phyloP scores from a whole-genome alignment of 106 monocot genomes.

The Apostasia ramifera region DNA sequence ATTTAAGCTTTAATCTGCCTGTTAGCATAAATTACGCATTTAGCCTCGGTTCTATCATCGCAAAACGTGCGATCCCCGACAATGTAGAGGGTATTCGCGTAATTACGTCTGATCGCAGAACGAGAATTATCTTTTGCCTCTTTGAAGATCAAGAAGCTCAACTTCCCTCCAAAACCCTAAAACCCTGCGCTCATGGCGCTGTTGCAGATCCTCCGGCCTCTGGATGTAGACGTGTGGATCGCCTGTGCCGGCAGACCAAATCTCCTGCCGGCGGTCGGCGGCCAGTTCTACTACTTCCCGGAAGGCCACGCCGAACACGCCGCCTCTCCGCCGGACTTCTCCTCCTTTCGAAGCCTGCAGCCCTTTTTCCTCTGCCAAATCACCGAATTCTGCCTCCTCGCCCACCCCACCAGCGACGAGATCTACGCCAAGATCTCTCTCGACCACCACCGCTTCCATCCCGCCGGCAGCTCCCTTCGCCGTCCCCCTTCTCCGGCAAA shows the following conservation, averaged over 20 bases:
- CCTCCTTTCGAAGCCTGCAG: neutral
- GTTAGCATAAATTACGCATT: no score
- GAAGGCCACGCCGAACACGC: conserved; percentile 48
- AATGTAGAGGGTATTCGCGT: no score
- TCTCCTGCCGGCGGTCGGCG: conserved; percentile 22
- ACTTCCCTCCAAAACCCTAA: no score
- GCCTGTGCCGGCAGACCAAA: conserved; percentile 21
- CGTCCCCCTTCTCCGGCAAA: neutral
- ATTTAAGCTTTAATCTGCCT: no score
- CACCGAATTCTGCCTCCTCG: conserved; percentile 16
- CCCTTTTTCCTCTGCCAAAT: conserved; percentile 16
- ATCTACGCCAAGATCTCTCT: conserved; percentile 17
- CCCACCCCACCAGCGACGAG: conserved; percentile 31
- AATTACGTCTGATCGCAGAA: no score
- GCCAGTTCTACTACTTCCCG: conserved; percentile 41
- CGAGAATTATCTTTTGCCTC: no score
- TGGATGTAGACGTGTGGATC: conserved; percentile 24
- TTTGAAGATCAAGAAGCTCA: no score
- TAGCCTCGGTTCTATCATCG: no score
- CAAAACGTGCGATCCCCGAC: no score
- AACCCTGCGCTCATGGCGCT: no score
- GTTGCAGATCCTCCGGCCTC: neutral
- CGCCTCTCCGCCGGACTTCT: conserved; percentile 12
- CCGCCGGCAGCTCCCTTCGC: neutral
- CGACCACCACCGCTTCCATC: neutral